Percentiles rank a stretch among this genome's conserved stretches.
Evolutionary conservation across 1,284 basidiomycete genomes (phyloP).

Genomic region (Ustilago crameri): DNA sequence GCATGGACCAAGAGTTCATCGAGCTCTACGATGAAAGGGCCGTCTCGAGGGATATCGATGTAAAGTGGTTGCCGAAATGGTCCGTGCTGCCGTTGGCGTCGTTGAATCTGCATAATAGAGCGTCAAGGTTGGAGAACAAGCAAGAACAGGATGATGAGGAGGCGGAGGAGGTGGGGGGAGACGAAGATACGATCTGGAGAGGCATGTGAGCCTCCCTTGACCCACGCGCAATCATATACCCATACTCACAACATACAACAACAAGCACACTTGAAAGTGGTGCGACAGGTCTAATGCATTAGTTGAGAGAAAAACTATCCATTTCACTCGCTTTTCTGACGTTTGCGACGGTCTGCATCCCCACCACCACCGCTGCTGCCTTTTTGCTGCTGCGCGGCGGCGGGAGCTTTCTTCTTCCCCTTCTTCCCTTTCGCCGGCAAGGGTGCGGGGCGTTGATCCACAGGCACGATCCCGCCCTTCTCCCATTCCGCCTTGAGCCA

Average conservation of each 20-base stretch:
- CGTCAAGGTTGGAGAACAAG: conserved; percentile 7
- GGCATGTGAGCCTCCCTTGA: conserved; percentile 26
- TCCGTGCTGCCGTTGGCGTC: conserved; percentile 27
- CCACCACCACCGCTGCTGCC: background rate
- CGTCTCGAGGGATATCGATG: conserved; percentile 40
- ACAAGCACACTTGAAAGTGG: too few relatives aligned
- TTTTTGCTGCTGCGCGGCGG: background rate
- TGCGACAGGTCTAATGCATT: too few relatives aligned
- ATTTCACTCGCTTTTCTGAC: conserved; percentile 51
- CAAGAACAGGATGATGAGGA: conserved; percentile 12
- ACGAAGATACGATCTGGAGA: conserved; percentile 35
- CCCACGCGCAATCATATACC: conserved; percentile 15
- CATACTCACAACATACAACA: conserved; percentile 1
- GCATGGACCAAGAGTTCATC: conserved; percentile 73
- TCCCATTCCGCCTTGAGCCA: conserved; percentile 59
- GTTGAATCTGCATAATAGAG: conserved; percentile 24
- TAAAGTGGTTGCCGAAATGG: conserved; percentile 44
- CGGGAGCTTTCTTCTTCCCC: conserved; percentile 31
- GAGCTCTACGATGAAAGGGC: conserved; percentile 68
- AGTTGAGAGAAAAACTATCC: too few relatives aligned
- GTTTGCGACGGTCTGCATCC: conserved; percentile 28
- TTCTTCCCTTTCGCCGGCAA: conserved; percentile 28
- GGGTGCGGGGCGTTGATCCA: conserved; percentile 41
- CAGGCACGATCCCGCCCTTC: conserved; percentile 52
- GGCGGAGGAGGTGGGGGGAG: background rate